phyloP scores from a whole-genome alignment of 2,329 filamentous ascomycete genomes.

The Paecilomyces sp. region DNA sequence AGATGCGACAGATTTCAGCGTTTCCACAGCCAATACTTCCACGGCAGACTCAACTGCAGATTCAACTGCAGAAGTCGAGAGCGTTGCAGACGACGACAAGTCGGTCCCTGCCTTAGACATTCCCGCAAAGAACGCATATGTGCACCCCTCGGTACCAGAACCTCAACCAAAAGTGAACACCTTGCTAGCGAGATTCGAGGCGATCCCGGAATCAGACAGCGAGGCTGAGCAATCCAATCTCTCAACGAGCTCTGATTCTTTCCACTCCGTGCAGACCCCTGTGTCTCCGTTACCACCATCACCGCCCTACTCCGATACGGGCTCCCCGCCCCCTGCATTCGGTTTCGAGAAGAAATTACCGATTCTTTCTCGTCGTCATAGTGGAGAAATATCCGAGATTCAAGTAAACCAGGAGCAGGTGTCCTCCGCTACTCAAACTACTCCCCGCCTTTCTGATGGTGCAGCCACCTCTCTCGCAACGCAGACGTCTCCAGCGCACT shows the following conservation, averaged over 20 bases:
- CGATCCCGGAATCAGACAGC: conserved; percentile 16
- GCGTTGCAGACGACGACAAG: not conserved
- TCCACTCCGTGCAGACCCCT: conserved; percentile 28
- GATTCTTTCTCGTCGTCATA: conserved; percentile 10
- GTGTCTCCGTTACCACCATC: conserved; percentile 9
- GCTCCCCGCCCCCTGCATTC: conserved; percentile 13
- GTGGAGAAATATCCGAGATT: conserved; percentile 20
- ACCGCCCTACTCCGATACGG: conserved; percentile 9
- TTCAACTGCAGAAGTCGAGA: not conserved
- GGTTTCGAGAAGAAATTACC: conserved; percentile 2
- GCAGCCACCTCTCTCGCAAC: not conserved
- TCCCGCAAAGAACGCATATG: conserved; percentile 5
- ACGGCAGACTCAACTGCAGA: too few species aligned
- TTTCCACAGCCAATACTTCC: not conserved
- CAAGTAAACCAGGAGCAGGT: conserved; percentile 16
- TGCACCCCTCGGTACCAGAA: not conserved
- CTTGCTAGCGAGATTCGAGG: conserved; percentile 32
- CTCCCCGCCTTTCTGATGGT: not conserved
- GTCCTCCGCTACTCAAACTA: conserved; percentile 3
- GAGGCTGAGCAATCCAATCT: conserved; percentile 20
- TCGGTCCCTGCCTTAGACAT: conserved; percentile 1
- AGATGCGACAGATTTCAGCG: conserved; percentile 23
- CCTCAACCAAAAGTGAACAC: conserved; percentile 19
- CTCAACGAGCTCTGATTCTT: conserved; percentile 36
- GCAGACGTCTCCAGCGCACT: not conserved